Evolutionary conservation across 106 monocot species (phyloP), one percentile per base, ranked within the genome.

Genomic region (Allium cepa): DNA sequence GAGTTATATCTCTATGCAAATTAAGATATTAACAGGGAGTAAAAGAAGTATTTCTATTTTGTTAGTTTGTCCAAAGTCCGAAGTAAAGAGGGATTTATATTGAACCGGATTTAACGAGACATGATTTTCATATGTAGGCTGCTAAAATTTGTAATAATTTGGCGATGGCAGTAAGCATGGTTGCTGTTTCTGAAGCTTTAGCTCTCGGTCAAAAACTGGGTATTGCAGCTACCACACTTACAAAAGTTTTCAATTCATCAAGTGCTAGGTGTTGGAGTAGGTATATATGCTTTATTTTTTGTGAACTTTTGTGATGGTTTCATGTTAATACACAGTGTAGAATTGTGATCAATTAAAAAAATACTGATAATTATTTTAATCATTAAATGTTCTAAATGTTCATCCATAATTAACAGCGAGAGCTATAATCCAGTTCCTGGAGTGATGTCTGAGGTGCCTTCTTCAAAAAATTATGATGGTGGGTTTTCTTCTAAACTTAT

Each of bases 231-330:
- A 75, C 55, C 59, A 83, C 81, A 48, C 59, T 99, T 28, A 83
- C 87, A 52, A 79, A 79, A 16, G 81, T 99, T 16, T 90, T 99
- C 75, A 90, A 93, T 65, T 90, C 90, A 62, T 99, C 99, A 17
- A 93, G 87, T 62, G 99, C 99, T 74, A 88, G 90, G 17, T 99
- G 99, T 78, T 99, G 99, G 99, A 93, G 85, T 69, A 90, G 97
- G 97, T 92, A 87, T 45, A 87, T 45, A 36, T 36, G 36, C 36
- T 36, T 36, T 36, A 36, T 36, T 36, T 36, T 36, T 1, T 36
- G 36, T 36, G 36, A 36, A 36, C 36, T 36, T 36, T 5, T 0
- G 36, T 5, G 36, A 5, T 36, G 3, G 36, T 36, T 36, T 5
- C 36, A 36, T 36, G 36, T 36, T 36, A 36, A 36, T 36, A 5